Evolutionary conservation across 1,284 basidiomycete genomes (phyloP), one percentile per base, ranked within the genome.

Genomic region (Puccinia polysora): DNA sequence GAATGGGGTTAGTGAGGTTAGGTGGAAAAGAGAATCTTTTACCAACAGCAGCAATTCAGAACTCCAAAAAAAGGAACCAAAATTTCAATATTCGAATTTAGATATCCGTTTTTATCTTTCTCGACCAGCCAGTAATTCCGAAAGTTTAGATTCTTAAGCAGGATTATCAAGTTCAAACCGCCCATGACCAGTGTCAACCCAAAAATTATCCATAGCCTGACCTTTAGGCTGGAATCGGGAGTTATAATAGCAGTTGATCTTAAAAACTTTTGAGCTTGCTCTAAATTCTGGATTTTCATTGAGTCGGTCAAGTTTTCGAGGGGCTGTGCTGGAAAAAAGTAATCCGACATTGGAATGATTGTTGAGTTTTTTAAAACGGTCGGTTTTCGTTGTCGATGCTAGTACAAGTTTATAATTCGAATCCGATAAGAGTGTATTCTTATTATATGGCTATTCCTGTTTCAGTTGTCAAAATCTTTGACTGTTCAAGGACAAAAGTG

Each of bases 21-120:
- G 38, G 40, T 23, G 15, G 30, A 40, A 45, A 1, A 45, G 38
- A 45, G 32, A 45, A 12, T 18, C 15, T 40, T 40, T 40, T 28
- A 40, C 58, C n/a, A 23, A 60, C 58, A 60, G 43, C 34, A 43
- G 18, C 58, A 18, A 38, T 45, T 60, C 18, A 60, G 7, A 45
- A 60, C 34, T 45, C 34, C 36, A 30, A 60, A 60, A 14, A 60
- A 25, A 60, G 58, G 58, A 15, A 60, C 40, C n/a, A 60, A n/a
- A 12, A 60, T 15, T n/a, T 45, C 38, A 45, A 45, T 14, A 45
- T 60, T 60, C n/a, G 58, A 38, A 4, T 20, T 43, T 38, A 60
- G 28, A 38, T 60, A 60, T 25, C 58, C 58, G 18, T 25, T 40
- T 30, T 45, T 60, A 15, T 60, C 40, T 12, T 25, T 2, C 43